Conservation (phyloP, 805 yeast genomes). For the Cephaloascus fragrans region DNA sequence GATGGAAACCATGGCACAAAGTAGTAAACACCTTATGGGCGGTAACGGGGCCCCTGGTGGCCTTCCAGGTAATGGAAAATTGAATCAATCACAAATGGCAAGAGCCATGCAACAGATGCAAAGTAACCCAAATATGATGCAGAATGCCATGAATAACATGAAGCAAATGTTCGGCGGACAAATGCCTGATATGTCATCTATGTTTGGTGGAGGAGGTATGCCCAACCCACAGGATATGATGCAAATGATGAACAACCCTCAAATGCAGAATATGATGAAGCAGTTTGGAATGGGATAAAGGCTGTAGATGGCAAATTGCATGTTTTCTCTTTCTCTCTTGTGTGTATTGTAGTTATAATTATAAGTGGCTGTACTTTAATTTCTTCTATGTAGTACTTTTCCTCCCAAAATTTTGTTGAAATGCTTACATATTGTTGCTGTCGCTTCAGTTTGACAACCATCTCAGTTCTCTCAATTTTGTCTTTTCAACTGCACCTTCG, state of each 20-base stretch:
- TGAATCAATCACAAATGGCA: slow-evolving; percentile 21
- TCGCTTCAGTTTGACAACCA: too few species aligned
- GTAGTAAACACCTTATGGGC: slow-evolving; percentile 44
- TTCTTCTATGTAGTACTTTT: too few species aligned
- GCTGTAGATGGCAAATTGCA: not conserved
- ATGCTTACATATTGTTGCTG: too few species aligned
- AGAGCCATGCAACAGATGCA: slow-evolving; percentile 51
- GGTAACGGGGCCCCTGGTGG: slow-evolving; percentile 55
- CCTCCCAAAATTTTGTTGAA: too few species aligned
- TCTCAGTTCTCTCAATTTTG: too few species aligned
- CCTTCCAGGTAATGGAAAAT: slow-evolving; percentile 36
- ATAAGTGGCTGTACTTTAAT: too few species aligned
- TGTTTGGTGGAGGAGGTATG: slow-evolving; percentile 39
- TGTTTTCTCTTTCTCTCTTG: too few species aligned
- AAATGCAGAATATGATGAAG: slow-evolving; percentile 38
- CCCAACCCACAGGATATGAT: slow-evolving; percentile 39
- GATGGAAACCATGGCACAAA: slow-evolving; percentile 90
- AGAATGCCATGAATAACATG: slow-evolving; percentile 30
- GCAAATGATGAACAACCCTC: slow-evolving; percentile 18
- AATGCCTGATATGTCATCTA: slow-evolving; percentile 57
- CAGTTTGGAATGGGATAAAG: slow-evolving; percentile 26
- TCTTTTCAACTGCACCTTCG: too few species aligned
- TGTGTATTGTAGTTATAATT: too few species aligned
- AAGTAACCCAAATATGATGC: slow-evolving; percentile 71
- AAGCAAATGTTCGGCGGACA: slow-evolving; percentile 72